A percentile compares a stretch with the other conserved stretches of the same genome.
Conservation (phyloP, 441 rosid genomes). For the Metrosideros polymorpha region DNA sequence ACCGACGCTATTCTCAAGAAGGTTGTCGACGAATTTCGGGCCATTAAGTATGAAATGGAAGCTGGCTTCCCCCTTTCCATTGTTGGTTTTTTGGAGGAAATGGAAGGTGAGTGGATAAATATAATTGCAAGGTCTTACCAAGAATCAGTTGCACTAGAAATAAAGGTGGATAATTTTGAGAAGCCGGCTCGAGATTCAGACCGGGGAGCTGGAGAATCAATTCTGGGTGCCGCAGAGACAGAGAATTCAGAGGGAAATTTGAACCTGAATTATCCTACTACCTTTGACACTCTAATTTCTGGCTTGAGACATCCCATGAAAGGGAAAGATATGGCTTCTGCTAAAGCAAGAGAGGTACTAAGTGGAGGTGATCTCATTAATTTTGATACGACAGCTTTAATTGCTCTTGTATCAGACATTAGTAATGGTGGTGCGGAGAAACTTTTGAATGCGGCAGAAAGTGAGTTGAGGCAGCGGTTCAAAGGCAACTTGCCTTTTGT, state of each 20-base stretch:
- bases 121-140: conserved; percentile 27
- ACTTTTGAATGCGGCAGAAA: conserved; percentile 35
- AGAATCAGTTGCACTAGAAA: conserved; percentile 48
- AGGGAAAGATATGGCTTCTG: conserved; percentile 4
- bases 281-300: conserved; percentile 35
- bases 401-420: conserved; percentile 84
- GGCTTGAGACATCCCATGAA: conserved; percentile 16
- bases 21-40: conserved; percentile 39
- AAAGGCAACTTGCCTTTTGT: conserved; percentile 80
- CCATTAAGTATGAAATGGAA: conserved; percentile 22
- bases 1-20: conserved; percentile 18
- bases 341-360: neutral
- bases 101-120: conserved; percentile 53
- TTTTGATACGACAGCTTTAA: conserved; percentile 76
- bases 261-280: conserved; percentile 11
- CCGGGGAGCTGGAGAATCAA: conserved; percentile 4
- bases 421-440: conserved; percentile 64
- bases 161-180: conserved; percentile 25
- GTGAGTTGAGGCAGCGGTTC: conserved; percentile 45
- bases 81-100: conserved; percentile 32
- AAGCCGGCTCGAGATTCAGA: conserved; percentile 3
- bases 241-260: conserved; percentile 11
- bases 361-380: conserved; percentile 36
- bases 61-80: conserved; percentile 12
- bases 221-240: conserved; percentile 6